Percentiles rank a stretch among this genome's conserved stretches.
Conservation (phyloP, 2,329 filamentous ascomycete genomes). For the Dryadomyces quercus-mongolicae region DNA sequence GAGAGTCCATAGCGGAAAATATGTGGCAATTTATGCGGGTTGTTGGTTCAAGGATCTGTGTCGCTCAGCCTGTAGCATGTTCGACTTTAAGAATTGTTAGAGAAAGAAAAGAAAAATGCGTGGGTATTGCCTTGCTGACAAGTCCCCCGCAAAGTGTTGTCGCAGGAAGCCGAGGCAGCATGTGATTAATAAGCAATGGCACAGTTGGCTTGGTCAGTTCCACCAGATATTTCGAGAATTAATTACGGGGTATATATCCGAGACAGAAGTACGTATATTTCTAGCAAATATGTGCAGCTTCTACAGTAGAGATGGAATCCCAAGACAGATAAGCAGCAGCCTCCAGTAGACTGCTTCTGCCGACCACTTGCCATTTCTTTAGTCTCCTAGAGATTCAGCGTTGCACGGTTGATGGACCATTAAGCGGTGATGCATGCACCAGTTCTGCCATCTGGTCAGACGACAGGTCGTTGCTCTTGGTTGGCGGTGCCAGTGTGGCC, state of each 20-base stretch:
- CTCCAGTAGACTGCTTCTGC: too few relatives aligned
- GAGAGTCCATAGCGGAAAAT: neutral
- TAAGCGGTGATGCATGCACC: conserved; percentile 9
- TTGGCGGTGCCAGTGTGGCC: conserved; percentile 18
- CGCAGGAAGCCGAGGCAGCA: neutral
- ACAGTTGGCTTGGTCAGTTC: too few relatives aligned
- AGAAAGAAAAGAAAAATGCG: neutral
- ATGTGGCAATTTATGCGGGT: neutral
- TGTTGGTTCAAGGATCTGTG: neutral
- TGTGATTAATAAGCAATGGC: too few relatives aligned
- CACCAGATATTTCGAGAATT: too few relatives aligned
- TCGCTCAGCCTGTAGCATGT: neutral
- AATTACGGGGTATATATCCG: too few relatives aligned
- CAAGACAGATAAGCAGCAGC: too few relatives aligned
- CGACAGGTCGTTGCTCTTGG: neutral
- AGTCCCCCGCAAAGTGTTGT: neutral
- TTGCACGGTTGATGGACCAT: neutral
- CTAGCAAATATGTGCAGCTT: too few relatives aligned
- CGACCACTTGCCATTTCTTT: too few relatives aligned
- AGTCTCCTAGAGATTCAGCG: too few relatives aligned
- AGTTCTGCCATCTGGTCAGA: conserved; percentile 12
- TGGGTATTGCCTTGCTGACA: neutral
- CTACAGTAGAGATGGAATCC: too few relatives aligned
- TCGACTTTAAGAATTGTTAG: neutral
- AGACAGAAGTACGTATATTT: too few relatives aligned